These are phyloP conservation scores for Trebouxia gelatinosa DNA, from an alignment of 163 green algal genomes.

Conservation along the genomic window DNA sequence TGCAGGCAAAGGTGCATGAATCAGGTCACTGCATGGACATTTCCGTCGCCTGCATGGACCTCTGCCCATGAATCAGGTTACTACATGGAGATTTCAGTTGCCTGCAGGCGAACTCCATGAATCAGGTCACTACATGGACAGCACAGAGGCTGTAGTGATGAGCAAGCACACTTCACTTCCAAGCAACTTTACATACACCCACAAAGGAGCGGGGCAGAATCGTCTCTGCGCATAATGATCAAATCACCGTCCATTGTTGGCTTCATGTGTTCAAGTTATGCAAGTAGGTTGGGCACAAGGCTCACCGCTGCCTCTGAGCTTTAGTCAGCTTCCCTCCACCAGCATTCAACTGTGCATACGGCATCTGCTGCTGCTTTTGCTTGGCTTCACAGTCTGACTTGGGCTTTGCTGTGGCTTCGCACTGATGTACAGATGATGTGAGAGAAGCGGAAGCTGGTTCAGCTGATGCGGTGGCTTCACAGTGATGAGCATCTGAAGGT, in stretches of 20 bases:
- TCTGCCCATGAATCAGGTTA: background rate
- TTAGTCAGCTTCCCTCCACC: constrained; percentile 29
- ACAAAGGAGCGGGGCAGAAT: too few species aligned
- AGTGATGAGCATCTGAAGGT: too few species aligned
- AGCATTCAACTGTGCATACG: too few species aligned
- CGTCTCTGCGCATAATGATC: too few species aligned
- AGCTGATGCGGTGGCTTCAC: too few species aligned
- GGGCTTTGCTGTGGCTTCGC: too few species aligned
- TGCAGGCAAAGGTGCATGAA: background rate
- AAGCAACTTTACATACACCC: too few species aligned
- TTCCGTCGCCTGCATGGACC: background rate
- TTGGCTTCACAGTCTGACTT: too few species aligned
- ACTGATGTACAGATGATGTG: too few species aligned
- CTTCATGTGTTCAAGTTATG: background rate
- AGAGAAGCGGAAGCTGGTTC: too few species aligned
- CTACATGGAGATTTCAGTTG: background rate
- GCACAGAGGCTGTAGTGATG: background rate
- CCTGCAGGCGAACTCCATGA: background rate
- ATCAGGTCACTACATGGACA: background rate
- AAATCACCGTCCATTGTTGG: too few species aligned
- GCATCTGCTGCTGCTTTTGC: too few species aligned
- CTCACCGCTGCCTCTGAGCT: constrained; percentile 10
- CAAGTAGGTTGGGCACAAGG: background rate
- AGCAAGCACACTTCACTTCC: background rate
- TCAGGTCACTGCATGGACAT: background rate